Conservation (phyloP, 2,329 filamentous ascomycete genomes). For the Periglandula ipomoeae region DNA sequence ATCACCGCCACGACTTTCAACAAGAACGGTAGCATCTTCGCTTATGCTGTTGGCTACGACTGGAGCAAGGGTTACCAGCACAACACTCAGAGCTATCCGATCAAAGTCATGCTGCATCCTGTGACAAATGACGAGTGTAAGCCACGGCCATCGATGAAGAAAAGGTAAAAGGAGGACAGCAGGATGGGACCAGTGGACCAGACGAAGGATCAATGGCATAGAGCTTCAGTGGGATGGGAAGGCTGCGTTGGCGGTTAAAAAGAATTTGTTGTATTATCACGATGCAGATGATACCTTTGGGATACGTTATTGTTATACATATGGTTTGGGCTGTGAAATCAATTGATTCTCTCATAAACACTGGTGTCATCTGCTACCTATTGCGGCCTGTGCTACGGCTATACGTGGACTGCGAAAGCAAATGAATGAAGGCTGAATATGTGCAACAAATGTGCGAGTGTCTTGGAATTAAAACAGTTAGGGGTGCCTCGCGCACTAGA, state of each 20-base stretch:
- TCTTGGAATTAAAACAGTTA: not conserved
- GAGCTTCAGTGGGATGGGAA: not conserved
- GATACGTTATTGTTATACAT: conserved; percentile 2
- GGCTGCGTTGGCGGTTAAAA: not conserved
- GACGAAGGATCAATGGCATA: not conserved
- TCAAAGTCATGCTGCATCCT: conserved; percentile 80
- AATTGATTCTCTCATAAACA: not conserved
- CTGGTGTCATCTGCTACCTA: too few relatives aligned
- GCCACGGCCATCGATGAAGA: conserved; percentile 50
- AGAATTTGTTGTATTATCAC: not conserved
- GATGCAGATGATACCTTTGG: not conserved
- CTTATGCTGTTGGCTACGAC: conserved; percentile 89
- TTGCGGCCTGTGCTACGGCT: too few relatives aligned
- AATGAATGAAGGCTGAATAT: too few relatives aligned
- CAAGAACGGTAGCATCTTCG: conserved; percentile 72
- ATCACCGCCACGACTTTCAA: conserved; percentile 93
- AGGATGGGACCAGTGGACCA: not conserved
- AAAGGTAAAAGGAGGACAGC: conserved; percentile 35
- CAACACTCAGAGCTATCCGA: conserved; percentile 66
- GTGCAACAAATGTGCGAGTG: too few relatives aligned
- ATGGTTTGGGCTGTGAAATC: conserved; percentile 6
- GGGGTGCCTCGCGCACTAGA: not conserved
- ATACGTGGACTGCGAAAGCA: too few relatives aligned
- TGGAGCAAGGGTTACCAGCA: conserved; percentile 93
- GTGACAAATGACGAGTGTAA: conserved; percentile 56